A percentile compares a stretch with the other conserved stretches of the same genome.
phyloP scores from a whole-genome alignment of 768 basidiomycete genomes.

The Hericium rajendrae region DNA sequence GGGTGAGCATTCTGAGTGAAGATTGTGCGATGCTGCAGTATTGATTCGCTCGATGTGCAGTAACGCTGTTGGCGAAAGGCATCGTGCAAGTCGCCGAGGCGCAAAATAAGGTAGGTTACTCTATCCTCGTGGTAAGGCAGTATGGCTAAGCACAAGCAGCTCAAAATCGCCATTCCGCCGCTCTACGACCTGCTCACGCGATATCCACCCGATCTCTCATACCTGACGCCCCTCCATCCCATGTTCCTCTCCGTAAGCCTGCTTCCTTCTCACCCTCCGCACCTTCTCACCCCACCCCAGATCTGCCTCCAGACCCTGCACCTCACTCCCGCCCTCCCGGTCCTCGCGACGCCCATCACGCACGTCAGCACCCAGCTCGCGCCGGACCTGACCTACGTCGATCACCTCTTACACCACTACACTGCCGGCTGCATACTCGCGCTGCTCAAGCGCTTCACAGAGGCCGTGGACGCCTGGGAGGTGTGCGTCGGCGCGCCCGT shows the following conservation, averaged over 20 bases:
- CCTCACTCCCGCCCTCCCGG: slow-evolving; percentile 47
- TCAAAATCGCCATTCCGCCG: slow-evolving; percentile 41
- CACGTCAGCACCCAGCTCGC: slow-evolving; percentile 49
- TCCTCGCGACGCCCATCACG: slow-evolving; percentile 57
- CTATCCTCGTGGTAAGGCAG: background rate
- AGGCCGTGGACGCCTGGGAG: slow-evolving; percentile 74
- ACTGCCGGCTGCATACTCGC: slow-evolving; percentile 60
- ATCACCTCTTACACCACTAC: slow-evolving; percentile 82
- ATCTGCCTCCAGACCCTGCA: slow-evolving; percentile 44
- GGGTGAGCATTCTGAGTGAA: slow-evolving; percentile 27
- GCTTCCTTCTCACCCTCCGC: background rate
- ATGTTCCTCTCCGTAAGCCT: slow-evolving; percentile 51
- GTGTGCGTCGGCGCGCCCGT: slow-evolving; percentile 49
- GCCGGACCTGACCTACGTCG: slow-evolving; percentile 59
- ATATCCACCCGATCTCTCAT: slow-evolving; percentile 45
- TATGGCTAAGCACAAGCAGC: slow-evolving; percentile 25
- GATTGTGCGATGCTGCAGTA: background rate
- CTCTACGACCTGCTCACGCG: slow-evolving; percentile 51
- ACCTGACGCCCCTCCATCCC: slow-evolving; percentile 64
- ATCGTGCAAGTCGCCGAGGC: slow-evolving; percentile 43
- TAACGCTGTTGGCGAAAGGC: slow-evolving; percentile 56
- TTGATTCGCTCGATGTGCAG: slow-evolving; percentile 27
- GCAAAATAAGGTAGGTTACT: slow-evolving; percentile 38
- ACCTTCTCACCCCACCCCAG: slow-evolving; percentile 23
- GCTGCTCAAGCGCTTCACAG: slow-evolving; percentile 53